Base-by-base conservation (phyloP, 192 early-diverging fungal genomes). In the Coemansia sp. region DNA sequence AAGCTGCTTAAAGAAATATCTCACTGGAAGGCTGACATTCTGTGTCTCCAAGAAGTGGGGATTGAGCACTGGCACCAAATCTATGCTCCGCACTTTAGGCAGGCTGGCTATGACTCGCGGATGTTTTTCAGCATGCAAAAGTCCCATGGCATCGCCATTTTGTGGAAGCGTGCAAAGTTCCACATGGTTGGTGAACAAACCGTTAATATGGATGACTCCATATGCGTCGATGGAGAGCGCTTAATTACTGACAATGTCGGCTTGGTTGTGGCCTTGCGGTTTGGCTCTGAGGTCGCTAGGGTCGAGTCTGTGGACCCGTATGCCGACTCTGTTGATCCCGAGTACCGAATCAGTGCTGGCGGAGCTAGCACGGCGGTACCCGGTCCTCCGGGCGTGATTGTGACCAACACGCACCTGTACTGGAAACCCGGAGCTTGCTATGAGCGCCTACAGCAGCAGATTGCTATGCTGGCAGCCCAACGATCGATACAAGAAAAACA, bases 21-120 rank as follows among this genome's bases (percentile, higher is more conserved):
- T 2, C 34, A 68, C 26, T 69, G 58, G 40, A 56, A 61, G 8
- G 63, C 83, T 6, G 79, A 82, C 56, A 69, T 85, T 8, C 70
- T 80, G 41, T 85, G 83, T 51, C 53, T 85, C 15, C 83, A 85
- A 41, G 83, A 85, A 23, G 73, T 85, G 1, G 79, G 49, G 2
- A 71, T 56, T 19, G 62, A 60, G 7, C 46, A 78, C 53, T 78
- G 69, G 68, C 42, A 60, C 43, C 58, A 58, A 23, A 47, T 40
- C 3, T 63, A 53, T 27, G 39, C 25, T 32, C 43, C 42, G 25
- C 61, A 56, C 41, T 61, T 71, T 32, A 63, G 57, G 32, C 31
- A 40, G 4, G 36, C 46, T 4, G 57, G 64, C 38, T 78, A 78
- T 49, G 56, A 59, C 10, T 58, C 63, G 15, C 54, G 54, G 50